phyloP scores from a whole-genome alignment of 106 monocot genomes.

The Allium cepa region DNA sequence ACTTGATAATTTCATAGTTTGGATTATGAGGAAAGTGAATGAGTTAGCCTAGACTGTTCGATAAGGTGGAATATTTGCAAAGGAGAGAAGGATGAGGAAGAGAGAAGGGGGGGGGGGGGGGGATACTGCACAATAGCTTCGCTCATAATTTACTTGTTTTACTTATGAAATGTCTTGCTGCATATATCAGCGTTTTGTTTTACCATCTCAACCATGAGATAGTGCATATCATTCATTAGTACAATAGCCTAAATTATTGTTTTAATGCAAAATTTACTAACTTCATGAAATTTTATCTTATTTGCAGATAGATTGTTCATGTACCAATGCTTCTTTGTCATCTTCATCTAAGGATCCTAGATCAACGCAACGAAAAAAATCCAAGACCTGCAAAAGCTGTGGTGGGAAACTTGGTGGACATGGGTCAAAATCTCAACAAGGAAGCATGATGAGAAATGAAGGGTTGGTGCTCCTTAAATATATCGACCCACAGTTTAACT shows the following conservation, averaged over 20 bases:
- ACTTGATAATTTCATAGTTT: no score
- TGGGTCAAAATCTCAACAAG: conserved; percentile 20
- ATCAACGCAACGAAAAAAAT: conserved; percentile 6
- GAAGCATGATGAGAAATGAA: conserved; percentile 43
- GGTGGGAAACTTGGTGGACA: conserved; percentile 35
- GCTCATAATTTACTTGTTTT: no score
- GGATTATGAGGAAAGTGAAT: no score
- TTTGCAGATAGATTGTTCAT: conserved; percentile 43
- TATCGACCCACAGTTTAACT: conserved; percentile 56
- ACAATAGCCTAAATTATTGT: neutral
- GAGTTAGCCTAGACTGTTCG: no score
- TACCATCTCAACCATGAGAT: neutral
- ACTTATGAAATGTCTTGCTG: no score
- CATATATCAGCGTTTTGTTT: no score
- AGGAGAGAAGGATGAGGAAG: no score
- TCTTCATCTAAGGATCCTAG: conserved; percentile 21
- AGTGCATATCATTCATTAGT: neutral
- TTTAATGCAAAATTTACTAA: neutral
- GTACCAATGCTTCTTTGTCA: conserved; percentile 22
- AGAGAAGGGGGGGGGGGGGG: no score
- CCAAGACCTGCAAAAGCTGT: conserved; percentile 51
- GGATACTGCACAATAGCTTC: no score
- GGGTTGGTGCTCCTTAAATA: conserved; percentile 39
- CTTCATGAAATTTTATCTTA: conserved; percentile 8
- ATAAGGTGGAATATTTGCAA: no score